Evolutionary conservation across 768 basidiomycete species (phyloP), one percentile per base, ranked within the genome.

Genomic region (Suillus weaverae): DNA sequence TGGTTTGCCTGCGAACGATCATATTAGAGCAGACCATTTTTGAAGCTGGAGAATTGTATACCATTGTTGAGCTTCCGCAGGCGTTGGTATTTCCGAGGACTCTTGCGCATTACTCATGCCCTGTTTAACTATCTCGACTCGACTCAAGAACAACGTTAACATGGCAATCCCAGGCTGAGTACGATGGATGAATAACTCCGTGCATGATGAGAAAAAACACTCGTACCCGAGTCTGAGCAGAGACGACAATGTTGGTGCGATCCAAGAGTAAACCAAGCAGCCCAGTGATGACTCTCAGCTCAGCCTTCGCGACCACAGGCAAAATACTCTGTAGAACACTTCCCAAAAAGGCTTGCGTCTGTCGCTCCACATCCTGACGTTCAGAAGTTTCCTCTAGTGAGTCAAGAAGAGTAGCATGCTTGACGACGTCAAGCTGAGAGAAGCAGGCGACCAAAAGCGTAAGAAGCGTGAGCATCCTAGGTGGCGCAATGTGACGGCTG

Each of bases 371-470:
- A 41, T 94, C 92, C 50, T 80, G 79, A 54, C 85, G 84, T 69
- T 87, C 87, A 4, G 78, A 70, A 5, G 84, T 84, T 68, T 91
- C 88, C 66, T 90, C 83, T 0, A 85, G 71, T 1, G 83, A 78
- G 74, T 92, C 97, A 41, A 92, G 85, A 20, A 90, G 66, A 44
- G 86, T 85, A 4, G 95, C 91, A 60, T 92, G 81, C 68, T 83
- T 83, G 59, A 99, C 89, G 20, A 99, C 94, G 73, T 98, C 97
- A 63, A 99, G 83, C 74, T 98, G 95, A 65, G 85, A 87, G 80
- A 98, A 99, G 72, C 94, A 97, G 0, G 96, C 96, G 56, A 97
- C 89, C 41, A 99, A 84, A 32, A 99, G 88, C 1, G 95, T 97
- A 48, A 98, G 80, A 32, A 98, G 80, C 6, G 93, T 95, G 44